Evolutionary conservation across 2,329 filamentous ascomycete species (phyloP).

Genomic region (Ophiocordyceps camponoti-rufipedis): DNA sequence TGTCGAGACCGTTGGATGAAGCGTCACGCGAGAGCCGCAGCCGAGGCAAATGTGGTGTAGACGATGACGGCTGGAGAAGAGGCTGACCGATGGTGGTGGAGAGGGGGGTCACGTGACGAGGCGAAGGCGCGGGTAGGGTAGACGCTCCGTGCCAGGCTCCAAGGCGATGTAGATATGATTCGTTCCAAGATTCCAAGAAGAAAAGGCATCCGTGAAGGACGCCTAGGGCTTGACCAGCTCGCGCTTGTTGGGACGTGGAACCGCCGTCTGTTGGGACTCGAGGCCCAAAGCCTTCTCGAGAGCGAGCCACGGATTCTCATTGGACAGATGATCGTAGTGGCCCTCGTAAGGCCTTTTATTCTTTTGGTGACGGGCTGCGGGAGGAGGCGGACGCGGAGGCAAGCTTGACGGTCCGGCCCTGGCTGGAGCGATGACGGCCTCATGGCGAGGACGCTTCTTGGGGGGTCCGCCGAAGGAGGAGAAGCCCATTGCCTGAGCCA

Average conservation of each 20-base stretch:
- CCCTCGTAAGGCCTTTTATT: constrained; percentile 35
- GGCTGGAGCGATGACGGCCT: constrained; percentile 14
- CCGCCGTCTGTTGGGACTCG: constrained; percentile 25
- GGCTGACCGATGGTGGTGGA: not conserved
- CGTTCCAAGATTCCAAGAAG: not conserved
- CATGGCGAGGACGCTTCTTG: constrained; percentile 52
- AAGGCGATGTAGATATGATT: not conserved
- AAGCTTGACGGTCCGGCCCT: not conserved
- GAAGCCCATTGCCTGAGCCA: constrained; percentile 57
- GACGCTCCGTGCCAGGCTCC: too few relatives aligned
- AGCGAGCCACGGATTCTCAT: constrained; percentile 54
- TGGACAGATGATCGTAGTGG: constrained; percentile 52
- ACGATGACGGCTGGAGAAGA: not conserved
- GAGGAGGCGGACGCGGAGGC: not conserved
- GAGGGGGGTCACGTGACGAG: not conserved
- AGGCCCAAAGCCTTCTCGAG: constrained; percentile 31
- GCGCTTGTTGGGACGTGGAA: constrained; percentile 7
- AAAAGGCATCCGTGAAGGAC: not conserved
- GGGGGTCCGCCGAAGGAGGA: constrained; percentile 45
- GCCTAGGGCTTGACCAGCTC: not conserved
- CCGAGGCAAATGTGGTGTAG: not conserved
- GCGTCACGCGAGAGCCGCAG: not conserved
- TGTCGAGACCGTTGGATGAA: not conserved
- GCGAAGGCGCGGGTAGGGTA: not conserved
- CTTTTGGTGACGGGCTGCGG: constrained; percentile 13